Base-by-base conservation (phyloP, 2,329 filamentous ascomycete genomes). In the Drechslera avenae region DNA sequence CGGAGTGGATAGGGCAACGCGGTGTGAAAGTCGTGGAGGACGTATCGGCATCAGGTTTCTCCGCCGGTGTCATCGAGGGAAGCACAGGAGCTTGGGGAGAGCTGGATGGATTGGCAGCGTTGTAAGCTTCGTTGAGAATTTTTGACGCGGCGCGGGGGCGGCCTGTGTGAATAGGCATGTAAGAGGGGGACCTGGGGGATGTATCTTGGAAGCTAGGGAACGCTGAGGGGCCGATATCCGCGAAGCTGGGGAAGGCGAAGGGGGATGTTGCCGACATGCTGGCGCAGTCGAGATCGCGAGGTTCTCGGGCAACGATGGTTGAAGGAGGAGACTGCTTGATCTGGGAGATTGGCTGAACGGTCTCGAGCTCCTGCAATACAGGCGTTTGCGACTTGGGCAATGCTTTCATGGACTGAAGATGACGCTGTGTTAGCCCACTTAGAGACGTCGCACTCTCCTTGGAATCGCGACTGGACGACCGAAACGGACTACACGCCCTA, bases 51-150 rank as follows among this genome's bases (percentile, higher is more conserved):
- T 21, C 21, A 28, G 5, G 21, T 23, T 23, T 23, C 21, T 23
- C 13, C 14, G 8, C 30, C 26, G 21, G 23, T 30, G 19, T 13
- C 0, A 14, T 32, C 30, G 17, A 1, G 17, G 7, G 1, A 13
- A 5, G 1, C 34, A 31, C 8, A 14, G 18, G 26, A 21, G 30
- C 7, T 19, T 1, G 2, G 12, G 18, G 9, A 19, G 14, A 6
- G 18, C 41, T n/a, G 36, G 46, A 16, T 6, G 32, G 50, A 12
- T 57, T 50, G 2, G 51, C 44, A 4, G 52, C 47, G 16, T 63
- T 59, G 46, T 60, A 58, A 0, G 58, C 57, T 23, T 60, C 50
- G 35, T 66, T 67, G 1, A 66, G 54, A 2, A 53, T 50, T n/a
- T 55, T 33, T 3, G 52, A 57, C 12, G 59, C 59, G 8, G 48